Base-by-base conservation (phyloP, 2,329 filamentous ascomycete genomes). In the Truncatella angustata region DNA sequence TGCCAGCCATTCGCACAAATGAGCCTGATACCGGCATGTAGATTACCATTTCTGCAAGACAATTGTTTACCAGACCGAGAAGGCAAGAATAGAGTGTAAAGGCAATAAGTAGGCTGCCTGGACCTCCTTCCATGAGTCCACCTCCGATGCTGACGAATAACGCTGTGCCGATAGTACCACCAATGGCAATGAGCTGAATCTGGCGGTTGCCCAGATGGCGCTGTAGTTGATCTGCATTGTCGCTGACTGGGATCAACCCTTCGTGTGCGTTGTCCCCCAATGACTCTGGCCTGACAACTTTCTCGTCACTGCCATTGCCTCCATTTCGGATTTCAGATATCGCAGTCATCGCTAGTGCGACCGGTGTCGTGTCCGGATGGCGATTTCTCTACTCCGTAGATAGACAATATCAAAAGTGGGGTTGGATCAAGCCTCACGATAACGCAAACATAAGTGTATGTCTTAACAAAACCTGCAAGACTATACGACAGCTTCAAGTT, bases 41-140 rank as follows among this genome's bases (percentile, higher is more conserved):
- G 34, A 76, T 74, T 26, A 73, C 78, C 84, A 87, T 87, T 65
- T 87, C 84, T 7, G 84, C 84, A 54, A 86, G 73, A 55, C 76
- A 78, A 62, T 86, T 87, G 74, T 86, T 87, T 63, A 87, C 79
- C 43, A 84, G 70, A 21, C 72, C 83, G 54, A 87, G 73, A 50
- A 86, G 62, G 60, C 71, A 64, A 32, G 73, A 73, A 63, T 85
- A 82, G 37, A 81, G 55, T 32, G 71, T 70, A 62, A 79, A 86
- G 37, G 80, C 81, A 50, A 86, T 62, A 55, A 86, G 72, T 36
- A 85, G 66, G 49, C 74, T 77, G 30, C 66, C 72, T 4, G 76
- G 74, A 9, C 76, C 76, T n/a, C 70, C 74, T 40, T 69, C 66
- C 54, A 68, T 65, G 23, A 79, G 67, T 44, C 78, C 81, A 56